Conservation (phyloP, 257 asterid genomes). For the Lycium ferocissimum region DNA sequence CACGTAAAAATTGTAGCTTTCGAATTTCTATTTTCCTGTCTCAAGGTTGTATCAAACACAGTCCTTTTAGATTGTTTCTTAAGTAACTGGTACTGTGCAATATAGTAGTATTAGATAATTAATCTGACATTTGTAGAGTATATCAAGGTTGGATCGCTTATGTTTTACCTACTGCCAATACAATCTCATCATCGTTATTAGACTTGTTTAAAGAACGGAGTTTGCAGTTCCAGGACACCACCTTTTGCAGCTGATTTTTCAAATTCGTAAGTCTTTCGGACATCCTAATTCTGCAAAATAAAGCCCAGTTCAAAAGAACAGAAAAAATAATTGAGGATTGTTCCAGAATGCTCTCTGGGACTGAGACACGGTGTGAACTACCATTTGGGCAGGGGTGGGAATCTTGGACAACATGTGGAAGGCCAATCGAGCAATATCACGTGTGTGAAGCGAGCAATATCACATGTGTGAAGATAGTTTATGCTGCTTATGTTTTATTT, state of each 20-base stretch:
- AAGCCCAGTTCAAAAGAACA: background rate
- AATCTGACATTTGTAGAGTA: background rate
- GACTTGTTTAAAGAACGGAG: background rate
- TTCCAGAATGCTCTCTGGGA: background rate
- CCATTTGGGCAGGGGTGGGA: background rate
- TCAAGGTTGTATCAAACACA: background rate
- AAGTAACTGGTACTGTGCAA: background rate
- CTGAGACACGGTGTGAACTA: background rate
- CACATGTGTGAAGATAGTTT: constrained; percentile 8
- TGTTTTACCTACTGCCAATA: background rate
- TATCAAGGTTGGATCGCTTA: constrained; percentile 12
- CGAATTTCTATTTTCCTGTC: background rate
- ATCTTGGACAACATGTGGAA: constrained; percentile 17
- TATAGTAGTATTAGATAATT: background rate
- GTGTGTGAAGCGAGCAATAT: background rate
- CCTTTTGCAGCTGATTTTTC: background rate
- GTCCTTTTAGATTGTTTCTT: background rate
- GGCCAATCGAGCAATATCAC: background rate
- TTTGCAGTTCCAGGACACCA: background rate
- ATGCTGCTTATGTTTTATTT: constrained; percentile 7
- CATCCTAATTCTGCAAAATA: background rate
- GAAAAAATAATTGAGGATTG: background rate
- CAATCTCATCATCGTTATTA: background rate
- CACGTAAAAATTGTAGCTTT: constrained; percentile 16
- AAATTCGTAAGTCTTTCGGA: background rate